Conservation (phyloP, 2,329 filamentous ascomycete species). For the Clarireedia monteithiana region DNA sequence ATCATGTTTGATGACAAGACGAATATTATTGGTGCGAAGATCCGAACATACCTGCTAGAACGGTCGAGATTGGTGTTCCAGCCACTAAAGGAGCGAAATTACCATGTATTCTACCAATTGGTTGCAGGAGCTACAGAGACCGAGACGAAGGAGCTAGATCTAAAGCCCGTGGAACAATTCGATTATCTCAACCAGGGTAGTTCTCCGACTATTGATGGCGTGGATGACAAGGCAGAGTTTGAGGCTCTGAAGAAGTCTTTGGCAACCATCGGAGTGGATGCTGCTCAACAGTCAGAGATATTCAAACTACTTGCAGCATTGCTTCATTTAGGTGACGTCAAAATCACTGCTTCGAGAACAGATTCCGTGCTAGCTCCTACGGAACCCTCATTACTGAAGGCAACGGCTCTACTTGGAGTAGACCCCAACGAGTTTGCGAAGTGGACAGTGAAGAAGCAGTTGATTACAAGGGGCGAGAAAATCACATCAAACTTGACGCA, state of each 20-base stretch:
- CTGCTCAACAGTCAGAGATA: constrained; percentile 69
- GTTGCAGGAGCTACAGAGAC: constrained; percentile 83
- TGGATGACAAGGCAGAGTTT: constrained; percentile 94
- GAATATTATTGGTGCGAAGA: constrained; percentile 96
- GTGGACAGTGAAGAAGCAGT: constrained; percentile 98
- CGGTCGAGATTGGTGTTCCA: constrained; percentile 95
- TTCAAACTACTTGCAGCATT: constrained; percentile 87
- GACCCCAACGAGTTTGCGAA: constrained; percentile 81
- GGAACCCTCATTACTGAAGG: constrained; percentile 75
- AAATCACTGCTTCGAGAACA: constrained; percentile 83
- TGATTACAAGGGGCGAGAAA: constrained; percentile 93
- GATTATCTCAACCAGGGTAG: constrained; percentile 95
- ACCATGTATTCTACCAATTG: constrained; percentile 98
- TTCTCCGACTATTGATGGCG: constrained; percentile 82
- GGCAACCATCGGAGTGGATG: constrained; percentile 75
- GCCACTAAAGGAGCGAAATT: constrained; percentile 94
- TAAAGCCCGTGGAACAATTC: constrained; percentile 82
- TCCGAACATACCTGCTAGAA: constrained; percentile 90
- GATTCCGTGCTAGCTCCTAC: constrained; percentile 76
- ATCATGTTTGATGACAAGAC: constrained; percentile 97
- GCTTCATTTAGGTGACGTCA: constrained; percentile 91
- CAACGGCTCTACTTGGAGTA: constrained; percentile 81
- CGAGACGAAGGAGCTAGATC: constrained; percentile 69
- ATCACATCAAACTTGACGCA: constrained; percentile 93
- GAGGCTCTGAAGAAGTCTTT: constrained; percentile 80